A percentile compares a stretch with the other conserved stretches of the same genome.
Evolutionary conservation across 2,329 filamentous ascomycete species (phyloP).

Genomic region (Clarireedia sp.): DNA sequence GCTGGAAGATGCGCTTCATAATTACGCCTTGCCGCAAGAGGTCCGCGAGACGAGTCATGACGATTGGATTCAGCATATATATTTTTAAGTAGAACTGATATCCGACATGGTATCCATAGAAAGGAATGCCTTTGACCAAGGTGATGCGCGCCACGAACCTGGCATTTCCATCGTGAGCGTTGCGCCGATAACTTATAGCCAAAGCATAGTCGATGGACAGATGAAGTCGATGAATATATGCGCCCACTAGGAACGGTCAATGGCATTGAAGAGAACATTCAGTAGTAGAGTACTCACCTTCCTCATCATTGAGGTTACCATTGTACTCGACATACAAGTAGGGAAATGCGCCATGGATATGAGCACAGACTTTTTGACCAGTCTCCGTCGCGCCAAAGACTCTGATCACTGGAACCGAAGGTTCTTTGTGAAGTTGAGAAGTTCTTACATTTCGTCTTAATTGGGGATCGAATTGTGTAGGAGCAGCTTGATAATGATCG

Average conservation of each 20-base stretch:
- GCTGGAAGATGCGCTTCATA: slow-evolving; percentile 76
- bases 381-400: slow-evolving; percentile 91
- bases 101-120: slow-evolving; percentile 92
- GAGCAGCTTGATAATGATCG: slow-evolving; percentile 81
- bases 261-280: background rate
- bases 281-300: slow-evolving; percentile 45
- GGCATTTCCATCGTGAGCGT: slow-evolving; percentile 59
- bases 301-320: slow-evolving; percentile 56
- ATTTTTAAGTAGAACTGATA: slow-evolving; percentile 90
- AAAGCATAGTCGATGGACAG: slow-evolving; percentile 86
- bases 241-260: slow-evolving; percentile 47
- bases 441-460: slow-evolving; percentile 58
- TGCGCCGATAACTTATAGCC: slow-evolving; percentile 73
- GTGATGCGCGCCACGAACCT: slow-evolving; percentile 84
- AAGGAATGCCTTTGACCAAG: slow-evolving; percentile 85
- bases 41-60: slow-evolving; percentile 83
- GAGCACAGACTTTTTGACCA: slow-evolving; percentile 90
- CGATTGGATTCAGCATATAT: slow-evolving; percentile 79
- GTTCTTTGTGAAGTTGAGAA: slow-evolving; percentile 52
- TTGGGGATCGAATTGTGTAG: slow-evolving; percentile 73
- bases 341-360: slow-evolving; percentile 91
- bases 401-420: slow-evolving; percentile 77
- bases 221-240: slow-evolving; percentile 71
- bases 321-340: slow-evolving; percentile 89
- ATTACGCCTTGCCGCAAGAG: slow-evolving; percentile 82